Conservation (phyloP, 2,329 filamentous ascomycete species). For the Cercospora beticola region DNA sequence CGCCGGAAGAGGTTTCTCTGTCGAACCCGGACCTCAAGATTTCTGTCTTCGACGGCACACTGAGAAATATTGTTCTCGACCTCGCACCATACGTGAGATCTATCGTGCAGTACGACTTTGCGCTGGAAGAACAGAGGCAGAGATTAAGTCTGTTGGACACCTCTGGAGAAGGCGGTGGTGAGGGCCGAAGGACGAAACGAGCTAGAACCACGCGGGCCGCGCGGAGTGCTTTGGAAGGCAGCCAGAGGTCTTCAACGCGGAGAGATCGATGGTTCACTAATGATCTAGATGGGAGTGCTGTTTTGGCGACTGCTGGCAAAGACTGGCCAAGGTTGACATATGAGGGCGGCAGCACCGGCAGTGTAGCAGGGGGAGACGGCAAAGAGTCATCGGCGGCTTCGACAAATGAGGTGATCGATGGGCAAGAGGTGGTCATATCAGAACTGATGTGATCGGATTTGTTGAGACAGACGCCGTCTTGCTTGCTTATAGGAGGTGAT, state of each 20-base stretch:
- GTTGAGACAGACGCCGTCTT: too few relatives aligned
- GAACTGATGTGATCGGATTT: not conserved
- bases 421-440: not conserved
- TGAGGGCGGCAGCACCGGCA: not conserved
- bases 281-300: slow-evolving; percentile 58
- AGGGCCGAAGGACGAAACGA: slow-evolving; percentile 54
- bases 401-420: not conserved
- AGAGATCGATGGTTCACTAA: slow-evolving; percentile 71
- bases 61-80: slow-evolving; percentile 67
- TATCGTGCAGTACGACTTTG: slow-evolving; percentile 75
- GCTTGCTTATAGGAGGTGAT: too few relatives aligned
- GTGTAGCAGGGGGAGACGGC: not conserved
- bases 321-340: slow-evolving; percentile 37
- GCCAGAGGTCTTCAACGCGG: slow-evolving; percentile 64
- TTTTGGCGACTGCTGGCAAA: slow-evolving; percentile 61
- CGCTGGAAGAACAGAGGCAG: slow-evolving; percentile 66
- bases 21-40: slow-evolving; percentile 51
- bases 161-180: slow-evolving; percentile 49
- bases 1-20: slow-evolving; percentile 36
- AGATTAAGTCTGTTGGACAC: slow-evolving; percentile 63
- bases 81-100: slow-evolving; percentile 86
- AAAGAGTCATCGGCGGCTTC: not conserved
- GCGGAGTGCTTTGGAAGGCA: slow-evolving; percentile 69
- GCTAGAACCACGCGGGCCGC: slow-evolving; percentile 68
- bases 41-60: slow-evolving; percentile 74